phyloP scores from a whole-genome alignment of 805 yeast genomes.

The Starmerella tilneyi region DNA sequence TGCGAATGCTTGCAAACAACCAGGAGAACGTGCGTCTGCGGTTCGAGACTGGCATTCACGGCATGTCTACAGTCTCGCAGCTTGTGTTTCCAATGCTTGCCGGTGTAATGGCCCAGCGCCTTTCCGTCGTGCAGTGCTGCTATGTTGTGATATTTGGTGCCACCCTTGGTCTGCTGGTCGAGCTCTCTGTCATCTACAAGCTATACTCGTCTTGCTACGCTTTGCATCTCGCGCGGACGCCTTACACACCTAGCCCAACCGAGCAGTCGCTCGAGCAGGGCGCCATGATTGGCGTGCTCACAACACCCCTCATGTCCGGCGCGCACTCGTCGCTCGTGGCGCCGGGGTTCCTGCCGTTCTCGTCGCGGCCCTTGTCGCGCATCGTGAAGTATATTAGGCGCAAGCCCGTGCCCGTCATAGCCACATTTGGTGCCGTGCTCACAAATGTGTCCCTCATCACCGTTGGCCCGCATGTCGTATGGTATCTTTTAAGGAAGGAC shows the following conservation, averaged over 20 bases:
- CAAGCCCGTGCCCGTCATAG: constrained; percentile 23
- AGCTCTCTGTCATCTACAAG: constrained; percentile 19
- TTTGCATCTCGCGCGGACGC: constrained; percentile 21
- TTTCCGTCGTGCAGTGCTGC: constrained; percentile 8
- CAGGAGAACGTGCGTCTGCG: constrained; percentile 19
- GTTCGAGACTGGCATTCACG: constrained; percentile 16
- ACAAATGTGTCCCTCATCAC: constrained; percentile 20
- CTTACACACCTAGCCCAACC: not conserved
- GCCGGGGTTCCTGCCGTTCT: not conserved
- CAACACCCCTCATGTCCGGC: constrained; percentile 11
- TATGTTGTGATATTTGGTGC: constrained; percentile 13
- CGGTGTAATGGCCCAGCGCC: constrained; percentile 9
- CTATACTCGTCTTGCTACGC: constrained; percentile 26
- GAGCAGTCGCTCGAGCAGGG: constrained; percentile 10
- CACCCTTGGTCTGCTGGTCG: constrained; percentile 16
- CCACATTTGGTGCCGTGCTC: constrained; percentile 21
- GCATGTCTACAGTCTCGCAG: constrained; percentile 12
- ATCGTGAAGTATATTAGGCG: constrained; percentile 18
- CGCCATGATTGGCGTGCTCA: constrained; percentile 18
- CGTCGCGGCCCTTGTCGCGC: constrained; percentile 18
- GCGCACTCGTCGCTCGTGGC: not conserved
- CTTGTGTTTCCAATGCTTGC: constrained; percentile 15
- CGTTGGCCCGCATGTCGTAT: constrained; percentile 23
- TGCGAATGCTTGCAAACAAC: constrained; percentile 24
- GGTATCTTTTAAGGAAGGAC: constrained; percentile 17